phyloP scores from a whole-genome alignment of 2,329 filamentous ascomycete genomes.

The Metarhizium guizhouense region DNA sequence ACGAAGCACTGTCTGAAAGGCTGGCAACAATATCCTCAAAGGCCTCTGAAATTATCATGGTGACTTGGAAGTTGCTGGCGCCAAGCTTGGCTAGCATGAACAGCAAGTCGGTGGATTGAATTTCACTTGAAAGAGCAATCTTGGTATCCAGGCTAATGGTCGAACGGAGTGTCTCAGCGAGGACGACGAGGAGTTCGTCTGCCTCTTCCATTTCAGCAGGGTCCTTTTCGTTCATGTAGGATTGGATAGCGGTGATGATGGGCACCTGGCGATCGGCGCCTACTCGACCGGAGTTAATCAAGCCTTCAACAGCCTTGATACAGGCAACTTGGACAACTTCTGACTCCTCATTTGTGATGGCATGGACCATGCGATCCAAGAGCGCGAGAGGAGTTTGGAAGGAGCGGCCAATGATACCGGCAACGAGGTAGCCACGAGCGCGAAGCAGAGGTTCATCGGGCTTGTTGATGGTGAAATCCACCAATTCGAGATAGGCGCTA shows the following conservation, averaged over 20 bases:
- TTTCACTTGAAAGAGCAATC: constrained; percentile 62
- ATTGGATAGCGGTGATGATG: constrained; percentile 53
- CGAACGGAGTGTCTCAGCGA: constrained; percentile 78
- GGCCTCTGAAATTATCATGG: constrained; percentile 76
- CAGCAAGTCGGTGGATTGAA: constrained; percentile 70
- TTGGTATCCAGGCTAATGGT: constrained; percentile 72
- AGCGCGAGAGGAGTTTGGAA: constrained; percentile 55
- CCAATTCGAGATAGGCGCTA: constrained; percentile 68
- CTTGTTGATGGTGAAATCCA: constrained; percentile 65
- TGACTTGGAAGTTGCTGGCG: constrained; percentile 83
- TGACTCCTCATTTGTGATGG: constrained; percentile 65
- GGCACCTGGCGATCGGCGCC: constrained; percentile 47
- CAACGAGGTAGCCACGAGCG: constrained; percentile 79
- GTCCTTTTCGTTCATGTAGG: constrained; percentile 74
- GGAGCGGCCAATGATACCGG: constrained; percentile 67
- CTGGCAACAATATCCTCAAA: constrained; percentile 78
- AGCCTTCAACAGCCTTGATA: constrained; percentile 72
- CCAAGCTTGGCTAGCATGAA: constrained; percentile 86
- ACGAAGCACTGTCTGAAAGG: constrained; percentile 60
- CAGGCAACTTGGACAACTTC: constrained; percentile 90
- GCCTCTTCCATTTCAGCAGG: constrained; percentile 76
- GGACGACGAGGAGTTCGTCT: constrained; percentile 83
- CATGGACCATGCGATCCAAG: constrained; percentile 64
- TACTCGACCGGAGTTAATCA: constrained; percentile 45
- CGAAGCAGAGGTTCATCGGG: constrained; percentile 67